These are phyloP conservation scores for Pinus albicaulis DNA, from an alignment of 75 land plant species.

Conservation along the genomic window DNA sequence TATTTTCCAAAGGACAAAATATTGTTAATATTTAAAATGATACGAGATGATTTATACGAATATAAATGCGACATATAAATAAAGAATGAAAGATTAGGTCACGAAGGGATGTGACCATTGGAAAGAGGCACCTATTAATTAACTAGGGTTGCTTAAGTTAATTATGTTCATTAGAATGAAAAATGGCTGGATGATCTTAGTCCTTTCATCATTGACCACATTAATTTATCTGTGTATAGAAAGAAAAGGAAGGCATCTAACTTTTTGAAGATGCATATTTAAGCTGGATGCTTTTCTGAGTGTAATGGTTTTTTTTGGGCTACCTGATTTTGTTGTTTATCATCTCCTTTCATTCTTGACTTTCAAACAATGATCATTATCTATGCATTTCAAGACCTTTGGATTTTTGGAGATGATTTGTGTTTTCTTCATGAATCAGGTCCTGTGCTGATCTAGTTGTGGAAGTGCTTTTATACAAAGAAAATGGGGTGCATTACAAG, in stretches of 20 bases:
- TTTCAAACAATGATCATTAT: not conserved
- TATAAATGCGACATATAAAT: too few species aligned
- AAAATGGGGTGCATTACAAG: not conserved
- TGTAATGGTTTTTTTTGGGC: not conserved
- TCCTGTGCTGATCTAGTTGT: conserved; percentile 6
- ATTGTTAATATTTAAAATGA: too few species aligned
- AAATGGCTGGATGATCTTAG: not conserved
- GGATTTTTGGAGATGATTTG: not conserved
- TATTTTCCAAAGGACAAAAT: too few species aligned
- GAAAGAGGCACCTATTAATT: not conserved
- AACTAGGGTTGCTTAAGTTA: not conserved
- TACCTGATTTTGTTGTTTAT: not conserved
- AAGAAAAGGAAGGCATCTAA: not conserved
- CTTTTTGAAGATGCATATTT: not conserved
- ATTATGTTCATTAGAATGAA: not conserved
- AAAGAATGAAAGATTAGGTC: too few species aligned
- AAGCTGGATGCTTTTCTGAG: not conserved
- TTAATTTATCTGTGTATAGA: not conserved
- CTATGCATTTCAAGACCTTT: not conserved
- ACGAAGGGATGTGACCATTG: too few species aligned
- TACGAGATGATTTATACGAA: too few species aligned
- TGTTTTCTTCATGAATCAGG: not conserved
- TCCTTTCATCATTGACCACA: not conserved
- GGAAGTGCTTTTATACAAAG: not conserved
- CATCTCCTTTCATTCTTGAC: not conserved